A percentile compares a stretch with the other conserved stretches of the same genome.
phyloP scores from a whole-genome alignment of 768 basidiomycete genomes.

The Roridomyces roridus region DNA sequence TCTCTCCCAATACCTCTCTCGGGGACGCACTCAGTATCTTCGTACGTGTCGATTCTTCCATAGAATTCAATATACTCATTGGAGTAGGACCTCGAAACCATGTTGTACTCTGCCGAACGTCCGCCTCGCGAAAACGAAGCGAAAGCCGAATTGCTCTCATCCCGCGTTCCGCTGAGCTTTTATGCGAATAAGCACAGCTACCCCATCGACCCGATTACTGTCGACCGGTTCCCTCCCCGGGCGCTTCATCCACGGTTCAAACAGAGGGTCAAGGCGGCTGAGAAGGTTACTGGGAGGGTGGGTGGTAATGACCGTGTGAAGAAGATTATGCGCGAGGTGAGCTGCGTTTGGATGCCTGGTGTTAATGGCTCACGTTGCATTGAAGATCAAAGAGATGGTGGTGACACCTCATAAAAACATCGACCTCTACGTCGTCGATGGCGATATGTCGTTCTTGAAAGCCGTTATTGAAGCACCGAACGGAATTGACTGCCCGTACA shows the following conservation, averaged over 20 bases:
- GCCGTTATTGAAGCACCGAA: constrained; percentile 34
- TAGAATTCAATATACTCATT: not conserved
- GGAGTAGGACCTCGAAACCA: constrained; percentile 36
- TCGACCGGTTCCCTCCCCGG: constrained; percentile 32
- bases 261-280: constrained; percentile 26
- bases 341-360: too few relatives aligned
- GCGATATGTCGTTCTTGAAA: constrained; percentile 36
- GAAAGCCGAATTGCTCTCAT: not conserved
- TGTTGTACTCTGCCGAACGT: constrained; percentile 34
- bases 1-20: constrained; percentile 32
- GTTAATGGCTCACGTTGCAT: not conserved
- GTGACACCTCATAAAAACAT: constrained; percentile 31
- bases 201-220: constrained; percentile 31
- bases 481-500: constrained; percentile 31
- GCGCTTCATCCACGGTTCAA: constrained; percentile 29
- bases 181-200: constrained; percentile 16
- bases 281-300: not conserved
- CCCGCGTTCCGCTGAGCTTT: not conserved
- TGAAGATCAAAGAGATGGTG: constrained; percentile 28
- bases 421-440: constrained; percentile 33
- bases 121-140: constrained; percentile 17
- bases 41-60: constrained; percentile 16
- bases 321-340: constrained; percentile 36
- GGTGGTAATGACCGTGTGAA: constrained; percentile 28
- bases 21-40: constrained; percentile 38